Percentiles rank a stretch among this genome's conserved stretches.
Evolutionary conservation across 345 rosid genomes (phyloP).

Genomic region (Combretum micranthum): DNA sequence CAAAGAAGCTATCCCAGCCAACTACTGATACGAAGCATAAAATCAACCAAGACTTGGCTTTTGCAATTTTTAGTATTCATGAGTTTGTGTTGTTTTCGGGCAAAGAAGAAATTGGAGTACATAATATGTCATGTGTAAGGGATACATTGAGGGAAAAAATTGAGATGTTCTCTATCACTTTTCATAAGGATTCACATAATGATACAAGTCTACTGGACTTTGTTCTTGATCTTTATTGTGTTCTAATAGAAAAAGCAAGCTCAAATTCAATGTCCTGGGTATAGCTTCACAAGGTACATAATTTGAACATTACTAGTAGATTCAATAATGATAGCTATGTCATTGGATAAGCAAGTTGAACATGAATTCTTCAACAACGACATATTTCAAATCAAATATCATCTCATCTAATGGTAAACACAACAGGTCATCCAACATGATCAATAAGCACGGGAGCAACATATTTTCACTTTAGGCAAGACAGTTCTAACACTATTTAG

Average conservation of each 20-base stretch:
- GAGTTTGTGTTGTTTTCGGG: slow-evolving; percentile 61
- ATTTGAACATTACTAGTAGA: too few species aligned
- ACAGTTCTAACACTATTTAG: too few species aligned
- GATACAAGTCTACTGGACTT: slow-evolving; percentile 34
- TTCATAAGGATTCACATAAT: slow-evolving; percentile 35
- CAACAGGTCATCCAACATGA: too few species aligned
- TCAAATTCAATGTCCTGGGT: slow-evolving; percentile 53
- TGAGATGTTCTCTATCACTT: slow-evolving; percentile 55
- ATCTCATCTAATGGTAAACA: too few species aligned
- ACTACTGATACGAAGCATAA: slow-evolving; percentile 23
- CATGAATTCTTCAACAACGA: too few species aligned
- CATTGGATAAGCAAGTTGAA: too few species aligned
- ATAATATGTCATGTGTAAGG: slow-evolving; percentile 30
- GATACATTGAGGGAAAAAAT: slow-evolving; percentile 39
- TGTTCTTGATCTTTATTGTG: slow-evolving; percentile 56
- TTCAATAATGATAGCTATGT: too few species aligned
- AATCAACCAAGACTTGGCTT: slow-evolving; percentile 40
- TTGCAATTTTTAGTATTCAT: slow-evolving; percentile 61
- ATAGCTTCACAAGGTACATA: too few species aligned
- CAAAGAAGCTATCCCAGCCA: slow-evolving; percentile 85
- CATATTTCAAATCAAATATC: too few species aligned
- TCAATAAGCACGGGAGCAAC: too few species aligned
- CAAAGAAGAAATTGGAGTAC: slow-evolving; percentile 57
- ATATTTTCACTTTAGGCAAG: too few species aligned
- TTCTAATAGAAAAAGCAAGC: slow-evolving; percentile 60